A percentile compares a stretch with the other conserved stretches of the same genome.
phyloP scores from a whole-genome alignment of 257 asterid species.

The Ballota nigra region DNA sequence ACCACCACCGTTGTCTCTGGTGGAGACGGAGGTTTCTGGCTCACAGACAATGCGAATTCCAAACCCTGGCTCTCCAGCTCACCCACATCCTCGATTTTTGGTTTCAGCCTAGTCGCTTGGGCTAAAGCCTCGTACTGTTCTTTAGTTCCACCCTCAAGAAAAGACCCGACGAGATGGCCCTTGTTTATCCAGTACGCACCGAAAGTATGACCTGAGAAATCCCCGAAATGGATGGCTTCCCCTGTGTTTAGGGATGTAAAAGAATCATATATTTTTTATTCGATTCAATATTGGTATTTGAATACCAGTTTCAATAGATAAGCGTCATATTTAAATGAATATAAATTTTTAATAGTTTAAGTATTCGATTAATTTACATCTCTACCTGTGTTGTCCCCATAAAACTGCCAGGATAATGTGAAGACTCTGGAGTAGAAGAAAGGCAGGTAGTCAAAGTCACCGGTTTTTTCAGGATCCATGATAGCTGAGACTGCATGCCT shows the following conservation, averaged over 20 bases:
- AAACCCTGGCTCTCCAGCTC: conserved; percentile 68
- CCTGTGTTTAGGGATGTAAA: conserved; percentile 25
- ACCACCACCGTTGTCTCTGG: neutral
- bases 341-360: no score
- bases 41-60: conserved; percentile 49
- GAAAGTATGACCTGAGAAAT: conserved; percentile 44
- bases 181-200: conserved; percentile 85
- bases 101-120: conserved; percentile 52
- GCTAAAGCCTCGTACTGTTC: conserved; percentile 78
- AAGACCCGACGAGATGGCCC: conserved; percentile 69
- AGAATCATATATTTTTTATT: neutral
- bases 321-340: no score
- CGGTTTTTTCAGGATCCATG: conserved; percentile 50
- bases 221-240: conserved; percentile 74
- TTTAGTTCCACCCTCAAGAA: conserved; percentile 88
- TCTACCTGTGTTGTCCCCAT: conserved; percentile 61
- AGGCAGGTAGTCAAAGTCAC: conserved; percentile 73
- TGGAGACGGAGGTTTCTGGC: conserved; percentile 26
- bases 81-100: conserved; percentile 46
- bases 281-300: no score
- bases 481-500: conserved; percentile 76
- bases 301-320: no score
- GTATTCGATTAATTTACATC: neutral
- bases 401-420: conserved; percentile 85
- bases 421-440: conserved; percentile 88